Conservation (phyloP, 495 filamentous ascomycete genomes). For the Daldinia caldariorum region DNA sequence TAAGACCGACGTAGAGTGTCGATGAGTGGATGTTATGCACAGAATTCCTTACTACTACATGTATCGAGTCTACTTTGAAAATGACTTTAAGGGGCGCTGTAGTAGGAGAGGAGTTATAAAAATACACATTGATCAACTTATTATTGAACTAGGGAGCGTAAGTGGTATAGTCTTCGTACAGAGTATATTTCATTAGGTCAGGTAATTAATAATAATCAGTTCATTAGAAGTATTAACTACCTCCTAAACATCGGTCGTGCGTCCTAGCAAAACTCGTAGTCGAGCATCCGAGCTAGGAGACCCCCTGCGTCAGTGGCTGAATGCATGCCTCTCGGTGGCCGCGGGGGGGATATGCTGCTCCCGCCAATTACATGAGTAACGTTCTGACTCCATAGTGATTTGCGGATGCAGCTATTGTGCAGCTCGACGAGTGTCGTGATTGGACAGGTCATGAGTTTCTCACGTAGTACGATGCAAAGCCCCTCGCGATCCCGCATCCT, state of each 20-base stretch:
- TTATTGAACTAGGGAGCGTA: neutral
- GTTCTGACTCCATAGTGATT: neutral
- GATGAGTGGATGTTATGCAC: too few species aligned
- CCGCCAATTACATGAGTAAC: neutral
- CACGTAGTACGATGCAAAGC: constrained; percentile 9
- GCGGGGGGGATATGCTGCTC: neutral
- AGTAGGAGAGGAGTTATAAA: neutral
- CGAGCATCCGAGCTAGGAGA: neutral
- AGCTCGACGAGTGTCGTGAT: neutral
- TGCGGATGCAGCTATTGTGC: constrained; percentile 1
- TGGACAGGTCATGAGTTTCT: neutral
- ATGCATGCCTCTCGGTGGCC: neutral
- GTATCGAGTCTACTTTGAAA: constrained; percentile 9
- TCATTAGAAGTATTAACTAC: neutral
- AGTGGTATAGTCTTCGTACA: neutral
- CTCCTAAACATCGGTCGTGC: neutral
- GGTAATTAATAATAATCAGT: too few species aligned
- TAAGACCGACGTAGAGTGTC: too few species aligned
- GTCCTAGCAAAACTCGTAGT: neutral
- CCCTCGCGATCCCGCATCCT: constrained; percentile 4
- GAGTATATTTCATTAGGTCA: neutral
- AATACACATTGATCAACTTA: neutral
- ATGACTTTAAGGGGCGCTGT: neutral
- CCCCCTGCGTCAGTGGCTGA: neutral
- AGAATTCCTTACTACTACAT: too few species aligned